A percentile compares a stretch with the other conserved stretches of the same genome.
Conservation (phyloP, 2,329 filamentous ascomycete species). For the Cryphonectria japonica region DNA sequence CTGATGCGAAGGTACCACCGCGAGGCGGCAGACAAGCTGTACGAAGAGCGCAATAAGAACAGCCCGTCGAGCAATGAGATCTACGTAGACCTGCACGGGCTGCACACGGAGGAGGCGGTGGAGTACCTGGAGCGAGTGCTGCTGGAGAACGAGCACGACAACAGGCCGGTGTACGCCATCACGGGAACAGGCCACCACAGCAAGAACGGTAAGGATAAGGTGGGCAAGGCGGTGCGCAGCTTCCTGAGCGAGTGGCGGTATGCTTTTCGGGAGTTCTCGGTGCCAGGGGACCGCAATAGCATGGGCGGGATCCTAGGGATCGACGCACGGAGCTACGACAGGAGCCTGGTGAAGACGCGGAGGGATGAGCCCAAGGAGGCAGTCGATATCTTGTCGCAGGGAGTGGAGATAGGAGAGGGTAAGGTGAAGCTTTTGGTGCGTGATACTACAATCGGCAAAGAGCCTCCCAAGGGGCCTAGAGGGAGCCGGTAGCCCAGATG, state of each 20-base stretch:
- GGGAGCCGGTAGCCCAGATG: constrained; percentile 24
- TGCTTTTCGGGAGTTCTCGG: constrained; percentile 92
- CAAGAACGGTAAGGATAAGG: constrained; percentile 98
- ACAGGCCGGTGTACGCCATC: constrained; percentile 87
- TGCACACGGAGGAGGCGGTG: constrained; percentile 97
- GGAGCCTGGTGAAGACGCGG: constrained; percentile 56
- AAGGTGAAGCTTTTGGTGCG: constrained; percentile 68
- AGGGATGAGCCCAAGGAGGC: constrained; percentile 46
- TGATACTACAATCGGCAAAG: constrained; percentile 44
- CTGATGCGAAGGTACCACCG: constrained; percentile 96
- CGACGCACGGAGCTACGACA: constrained; percentile 70
- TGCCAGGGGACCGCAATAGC: constrained; percentile 85
- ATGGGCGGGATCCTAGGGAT: constrained; percentile 78
- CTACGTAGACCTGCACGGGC: constrained; percentile 94
- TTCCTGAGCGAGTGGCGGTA: constrained; percentile 97
- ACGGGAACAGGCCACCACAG: constrained; percentile 96
- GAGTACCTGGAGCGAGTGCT: constrained; percentile 90
- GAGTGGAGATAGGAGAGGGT: constrained; percentile 69
- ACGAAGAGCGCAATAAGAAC: constrained; percentile 88
- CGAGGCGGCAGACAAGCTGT: constrained; percentile 87
- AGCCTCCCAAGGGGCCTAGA: constrained; percentile 61
- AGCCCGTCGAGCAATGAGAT: constrained; percentile 67
- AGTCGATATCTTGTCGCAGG: constrained; percentile 64
- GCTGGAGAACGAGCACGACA: constrained; percentile 75
- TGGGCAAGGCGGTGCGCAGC: constrained; percentile 87